A percentile compares a stretch with the other conserved stretches of the same genome.
phyloP scores from a whole-genome alignment of 2,329 filamentous ascomycete species.

The Rhynchosporium graminicola region DNA sequence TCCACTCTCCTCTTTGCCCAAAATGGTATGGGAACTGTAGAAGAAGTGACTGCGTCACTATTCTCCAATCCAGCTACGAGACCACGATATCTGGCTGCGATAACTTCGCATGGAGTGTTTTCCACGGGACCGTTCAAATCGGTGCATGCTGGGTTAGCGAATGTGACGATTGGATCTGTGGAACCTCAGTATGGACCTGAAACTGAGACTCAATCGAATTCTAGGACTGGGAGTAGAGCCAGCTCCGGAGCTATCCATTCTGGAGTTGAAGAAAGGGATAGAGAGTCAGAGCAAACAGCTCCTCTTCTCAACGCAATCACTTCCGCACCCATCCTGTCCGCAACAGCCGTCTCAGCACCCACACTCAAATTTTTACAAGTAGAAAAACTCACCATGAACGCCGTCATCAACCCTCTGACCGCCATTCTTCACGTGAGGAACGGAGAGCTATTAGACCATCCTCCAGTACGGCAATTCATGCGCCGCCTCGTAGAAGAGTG shows the following conservation, averaged over 20 bases:
- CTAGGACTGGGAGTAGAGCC: neutral
- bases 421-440: conserved; percentile 76
- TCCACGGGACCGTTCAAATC: conserved; percentile 53
- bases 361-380: conserved; percentile 67
- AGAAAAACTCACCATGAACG: conserved; percentile 82
- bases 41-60: conserved; percentile 57
- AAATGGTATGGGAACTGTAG: conserved; percentile 78
- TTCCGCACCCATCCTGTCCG: conserved; percentile 47
- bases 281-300: conserved; percentile 22
- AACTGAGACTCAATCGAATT: neutral
- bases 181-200: neutral
- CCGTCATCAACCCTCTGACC: conserved; percentile 82
- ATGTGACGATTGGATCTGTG: conserved; percentile 51
- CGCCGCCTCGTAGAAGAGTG: conserved; percentile 73
- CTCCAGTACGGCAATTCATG: conserved; percentile 59
- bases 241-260: neutral
- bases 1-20: conserved; percentile 84
- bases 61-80: conserved; percentile 58
- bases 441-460: conserved; percentile 68
- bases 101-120: conserved; percentile 58
- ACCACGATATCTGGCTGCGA: conserved; percentile 73
- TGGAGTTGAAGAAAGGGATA: neutral
- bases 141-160: conserved; percentile 53
- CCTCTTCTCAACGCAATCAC: conserved; percentile 42
- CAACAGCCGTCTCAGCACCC: conserved; percentile 43